phyloP scores from a whole-genome alignment of 768 basidiomycete genomes.

The Lentinula sp. region DNA sequence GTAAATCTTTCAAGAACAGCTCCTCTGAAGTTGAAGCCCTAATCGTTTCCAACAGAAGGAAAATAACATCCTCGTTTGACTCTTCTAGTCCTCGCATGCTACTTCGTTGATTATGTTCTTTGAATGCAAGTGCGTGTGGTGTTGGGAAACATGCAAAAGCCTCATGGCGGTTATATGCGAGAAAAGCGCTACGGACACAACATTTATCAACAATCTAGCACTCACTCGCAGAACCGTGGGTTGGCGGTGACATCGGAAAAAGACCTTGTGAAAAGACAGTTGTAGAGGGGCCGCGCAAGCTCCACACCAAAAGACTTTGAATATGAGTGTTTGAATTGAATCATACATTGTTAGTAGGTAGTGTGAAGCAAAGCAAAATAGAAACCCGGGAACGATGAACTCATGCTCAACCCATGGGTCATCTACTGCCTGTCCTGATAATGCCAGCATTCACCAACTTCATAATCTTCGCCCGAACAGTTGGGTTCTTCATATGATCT shows the following conservation, averaged over 20 bases:
- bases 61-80: constrained; percentile 3
- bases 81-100: not conserved
- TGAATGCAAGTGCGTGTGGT: not conserved
- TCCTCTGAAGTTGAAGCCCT: constrained; percentile 1
- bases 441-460: constrained; percentile 92
- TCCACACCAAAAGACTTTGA: not conserved
- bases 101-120: not conserved
- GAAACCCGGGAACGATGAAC: not conserved
- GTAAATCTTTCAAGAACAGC: constrained; percentile 1
- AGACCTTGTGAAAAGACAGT: not conserved
- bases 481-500: constrained; percentile 94
- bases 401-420: not conserved
- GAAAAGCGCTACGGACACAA: not conserved
- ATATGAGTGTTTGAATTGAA: constrained; percentile 2
- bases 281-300: not conserved
- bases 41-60: constrained; percentile 2
- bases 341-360: constrained; percentile 3
- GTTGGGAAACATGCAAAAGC: not conserved
- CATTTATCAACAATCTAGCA: not conserved
- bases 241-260: not conserved
- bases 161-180: constrained; percentile 1
- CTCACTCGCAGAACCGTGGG: not conserved
- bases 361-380: not conserved
- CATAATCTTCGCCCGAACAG: constrained; percentile 74
- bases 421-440: constrained; percentile 67